Base-by-base conservation (phyloP, 345 rosid genomes). In the Camelina laxa region DNA sequence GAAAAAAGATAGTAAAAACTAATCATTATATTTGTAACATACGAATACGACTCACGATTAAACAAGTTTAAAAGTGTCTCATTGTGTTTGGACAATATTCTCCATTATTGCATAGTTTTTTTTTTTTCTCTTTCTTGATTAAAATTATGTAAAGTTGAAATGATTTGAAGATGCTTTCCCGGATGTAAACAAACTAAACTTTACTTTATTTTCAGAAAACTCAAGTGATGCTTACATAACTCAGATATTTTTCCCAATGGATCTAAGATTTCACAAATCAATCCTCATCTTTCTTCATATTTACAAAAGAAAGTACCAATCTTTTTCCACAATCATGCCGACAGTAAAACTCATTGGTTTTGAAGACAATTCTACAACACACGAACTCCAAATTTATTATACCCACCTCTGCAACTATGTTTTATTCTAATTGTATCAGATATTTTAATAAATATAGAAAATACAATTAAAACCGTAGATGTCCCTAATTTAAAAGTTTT, bases 51-150 rank as follows among this genome's bases (percentile, higher is more conserved):
- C 48, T 30, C 41, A 48, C n/a, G 19, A 60, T 61, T 60, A 62
- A 49, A 65, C 9, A 69, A 69, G 50, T 76, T 75, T 51, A 44
- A 76, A 76, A 71, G 76, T 72, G 80, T 77, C 73, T 58, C 57
- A 50, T 65, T 50, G 16, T 50, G 49, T 71, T n/a, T 77, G 61
- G 76, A 77, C 76, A 30, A 57, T 64, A 70, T 65, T 65, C 80
- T 70, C 76, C 67, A 77, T 77, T n/a, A 71, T 71, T 65, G 76
- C 58, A 9, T 1, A 4, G 21, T 36, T 20, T 2, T 60, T 56
- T 39, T 56, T 57, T 71, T 35, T 38, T 20, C 3, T 48, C 56
- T 64, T 77, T 70, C 13, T 36, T 64, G 54, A 72, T 77, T 71
- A 55, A 55, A 27, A 72, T 65, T 65, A 49, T 65, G 67, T 30